A percentile compares a stretch with the other conserved stretches of the same genome.
Conservation (phyloP, 2,329 filamentous ascomycete genomes). For the Ceratocystiopsis minuta region DNA sequence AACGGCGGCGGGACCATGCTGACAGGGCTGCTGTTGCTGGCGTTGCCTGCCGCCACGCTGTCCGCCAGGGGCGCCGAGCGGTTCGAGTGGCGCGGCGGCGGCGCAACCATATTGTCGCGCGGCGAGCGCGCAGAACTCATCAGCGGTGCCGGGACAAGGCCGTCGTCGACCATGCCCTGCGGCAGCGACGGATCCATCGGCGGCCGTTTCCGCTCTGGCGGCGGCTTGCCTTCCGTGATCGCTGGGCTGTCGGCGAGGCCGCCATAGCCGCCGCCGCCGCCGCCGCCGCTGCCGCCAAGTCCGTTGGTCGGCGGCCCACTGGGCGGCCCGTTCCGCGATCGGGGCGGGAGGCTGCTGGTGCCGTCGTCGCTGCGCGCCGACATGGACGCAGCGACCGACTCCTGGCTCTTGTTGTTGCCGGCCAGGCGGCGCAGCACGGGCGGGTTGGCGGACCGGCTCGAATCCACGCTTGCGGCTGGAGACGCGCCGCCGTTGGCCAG, state of each 20-base stretch:
- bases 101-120: conserved; percentile 23
- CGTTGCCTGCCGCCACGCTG: neutral
- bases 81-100: conserved; percentile 26
- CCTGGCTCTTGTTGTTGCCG: conserved; percentile 37
- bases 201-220: conserved; percentile 46
- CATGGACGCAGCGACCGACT: conserved; percentile 33
- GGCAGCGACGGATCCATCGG: conserved; percentile 45
- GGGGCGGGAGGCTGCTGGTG: conserved; percentile 25
- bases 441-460: conserved; percentile 21
- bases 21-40: neutral
- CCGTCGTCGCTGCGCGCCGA: conserved; percentile 32
- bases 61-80: conserved; percentile 4
- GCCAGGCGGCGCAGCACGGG: conserved; percentile 28
- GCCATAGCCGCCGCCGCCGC: conserved; percentile 12
- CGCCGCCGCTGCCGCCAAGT: too few species aligned
- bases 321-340: conserved; percentile 29
- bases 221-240: conserved; percentile 26
- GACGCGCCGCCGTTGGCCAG: conserved; percentile 21
- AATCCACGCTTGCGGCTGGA: conserved; percentile 34
- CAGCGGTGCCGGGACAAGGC: conserved; percentile 39
- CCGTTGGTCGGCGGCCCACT: conserved; percentile 5
- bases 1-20: conserved; percentile 4
- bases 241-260: conserved; percentile 8
- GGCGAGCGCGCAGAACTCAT: conserved; percentile 30
- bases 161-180: conserved; percentile 26